Evolutionary conservation across 1,139 yeast species (phyloP).

Genomic region (Dujonia santamariae): DNA sequence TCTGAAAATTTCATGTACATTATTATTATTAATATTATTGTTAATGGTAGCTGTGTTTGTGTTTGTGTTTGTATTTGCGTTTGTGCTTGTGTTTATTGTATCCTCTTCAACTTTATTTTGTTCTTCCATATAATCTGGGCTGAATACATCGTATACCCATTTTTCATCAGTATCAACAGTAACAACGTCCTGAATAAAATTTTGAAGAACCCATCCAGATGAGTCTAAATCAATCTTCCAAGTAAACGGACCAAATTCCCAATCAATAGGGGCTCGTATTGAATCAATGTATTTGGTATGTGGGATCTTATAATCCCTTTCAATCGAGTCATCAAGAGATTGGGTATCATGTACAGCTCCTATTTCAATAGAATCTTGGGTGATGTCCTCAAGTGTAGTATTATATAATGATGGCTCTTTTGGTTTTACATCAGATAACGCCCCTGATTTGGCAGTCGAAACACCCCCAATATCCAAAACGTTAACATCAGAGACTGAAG

Average conservation of each 20-base stretch:
- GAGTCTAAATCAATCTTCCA: slow-evolving; percentile 68
- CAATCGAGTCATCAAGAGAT: not conserved
- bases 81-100: no score
- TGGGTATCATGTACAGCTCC: not conserved
- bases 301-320: slow-evolving; percentile 11
- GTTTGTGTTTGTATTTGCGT: no score
- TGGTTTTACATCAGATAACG: not conserved
- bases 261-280: slow-evolving; percentile 54
- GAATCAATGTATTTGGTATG: slow-evolving; percentile 26
- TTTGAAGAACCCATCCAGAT: slow-evolving; percentile 51
- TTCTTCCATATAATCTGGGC: not conserved
- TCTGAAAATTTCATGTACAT: slow-evolving; percentile 29
- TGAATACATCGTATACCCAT: slow-evolving; percentile 68
- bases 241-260: slow-evolving; percentile 44
- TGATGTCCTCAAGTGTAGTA: slow-evolving; percentile 10
- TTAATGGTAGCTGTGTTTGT: no score
- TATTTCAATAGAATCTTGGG: not conserved
- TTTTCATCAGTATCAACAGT: slow-evolving; percentile 65
- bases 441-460: no score
- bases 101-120: not conserved
- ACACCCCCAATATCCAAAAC: not conserved
- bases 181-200: slow-evolving; percentile 51
- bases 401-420: slow-evolving; percentile 8
- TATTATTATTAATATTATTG: no score
- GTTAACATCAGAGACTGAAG: slow-evolving; percentile 4